A percentile compares a stretch with the other conserved stretches of the same genome.
phyloP scores from a whole-genome alignment of 768 basidiomycete species.

The Coprinopsis sp. region DNA sequence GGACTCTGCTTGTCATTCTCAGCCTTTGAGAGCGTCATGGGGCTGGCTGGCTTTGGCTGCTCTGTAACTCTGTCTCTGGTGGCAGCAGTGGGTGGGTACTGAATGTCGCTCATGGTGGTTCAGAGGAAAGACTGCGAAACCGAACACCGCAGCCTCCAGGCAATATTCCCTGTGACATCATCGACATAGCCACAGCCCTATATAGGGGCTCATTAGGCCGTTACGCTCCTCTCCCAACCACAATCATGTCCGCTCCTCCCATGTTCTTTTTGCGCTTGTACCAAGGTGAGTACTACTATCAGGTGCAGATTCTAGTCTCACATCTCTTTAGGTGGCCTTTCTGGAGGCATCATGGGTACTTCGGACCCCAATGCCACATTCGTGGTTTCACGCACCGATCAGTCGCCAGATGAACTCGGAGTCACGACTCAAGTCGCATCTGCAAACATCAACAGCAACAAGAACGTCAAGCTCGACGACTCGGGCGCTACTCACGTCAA shows the following conservation, averaged over 20 bases:
- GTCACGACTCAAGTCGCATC: too few species aligned
- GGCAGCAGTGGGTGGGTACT: neutral
- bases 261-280: constrained; percentile 59
- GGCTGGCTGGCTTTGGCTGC: neutral
- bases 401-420: too few species aligned
- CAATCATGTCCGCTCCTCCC: constrained; percentile 40
- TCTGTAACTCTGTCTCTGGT: neutral
- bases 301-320: neutral
- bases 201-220: neutral
- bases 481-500: constrained; percentile 27
- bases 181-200: neutral
- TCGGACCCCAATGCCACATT: too few species aligned
- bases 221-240: constrained; percentile 11
- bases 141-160: neutral
- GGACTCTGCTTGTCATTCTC: neutral
- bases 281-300: constrained; percentile 39
- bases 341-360: constrained; percentile 68
- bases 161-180: constrained; percentile 1
- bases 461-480: constrained; percentile 38
- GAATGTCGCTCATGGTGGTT: neutral
- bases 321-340: neutral
- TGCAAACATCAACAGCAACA: constrained; percentile 22
- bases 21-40: neutral
- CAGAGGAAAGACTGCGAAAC: neutral
- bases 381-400: too few species aligned